A percentile compares a stretch with the other conserved stretches of the same genome.
Conservation (phyloP, 176 grass and related monocot genomes). For the Juncus effusus region DNA sequence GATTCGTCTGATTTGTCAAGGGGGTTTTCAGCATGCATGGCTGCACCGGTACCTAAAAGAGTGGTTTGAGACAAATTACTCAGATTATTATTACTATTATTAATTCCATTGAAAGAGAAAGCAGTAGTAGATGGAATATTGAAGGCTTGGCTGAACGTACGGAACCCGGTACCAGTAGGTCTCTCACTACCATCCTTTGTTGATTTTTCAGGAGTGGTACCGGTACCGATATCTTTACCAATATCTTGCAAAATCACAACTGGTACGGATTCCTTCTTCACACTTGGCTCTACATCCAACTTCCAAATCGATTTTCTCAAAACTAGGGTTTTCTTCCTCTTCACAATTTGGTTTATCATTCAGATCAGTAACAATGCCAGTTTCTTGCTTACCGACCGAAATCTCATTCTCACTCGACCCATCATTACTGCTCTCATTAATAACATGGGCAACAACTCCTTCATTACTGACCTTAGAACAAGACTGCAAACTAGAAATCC, state of each 20-base stretch:
- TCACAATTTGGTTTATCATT: slow-evolving; percentile 13
- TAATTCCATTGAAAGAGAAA: slow-evolving; percentile 25
- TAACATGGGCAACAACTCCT: slow-evolving; percentile 25
- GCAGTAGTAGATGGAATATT: neutral
- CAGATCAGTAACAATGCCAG: slow-evolving; percentile 15
- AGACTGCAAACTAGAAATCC: slow-evolving; percentile 40
- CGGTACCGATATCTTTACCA: neutral
- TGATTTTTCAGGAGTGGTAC: too few relatives aligned
- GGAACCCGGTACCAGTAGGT: neutral
- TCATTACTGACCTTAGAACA: slow-evolving; percentile 40
- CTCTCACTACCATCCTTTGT: neutral
- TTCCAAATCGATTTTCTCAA: slow-evolving; percentile 18
- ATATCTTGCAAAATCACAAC: slow-evolving; percentile 2
- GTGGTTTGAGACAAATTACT: slow-evolving; percentile 25
- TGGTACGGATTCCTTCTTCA: slow-evolving; percentile 1
- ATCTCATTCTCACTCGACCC: slow-evolving; percentile 15
- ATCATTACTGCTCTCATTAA: slow-evolving; percentile 16
- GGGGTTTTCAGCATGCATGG: slow-evolving; percentile 34
- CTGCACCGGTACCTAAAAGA: slow-evolving; percentile 19
- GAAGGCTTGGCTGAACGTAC: neutral
- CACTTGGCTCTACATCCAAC: neutral
- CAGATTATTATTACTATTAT: neutral
- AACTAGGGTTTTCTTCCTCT: slow-evolving; percentile 5
- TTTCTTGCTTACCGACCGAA: slow-evolving; percentile 27
- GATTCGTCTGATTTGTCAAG: slow-evolving; percentile 21